Percentiles rank a stretch among this genome's conserved stretches.
Conservation (phyloP, 2,329 filamentous ascomycete genomes). For the Chrysosporium queenslandicum region DNA sequence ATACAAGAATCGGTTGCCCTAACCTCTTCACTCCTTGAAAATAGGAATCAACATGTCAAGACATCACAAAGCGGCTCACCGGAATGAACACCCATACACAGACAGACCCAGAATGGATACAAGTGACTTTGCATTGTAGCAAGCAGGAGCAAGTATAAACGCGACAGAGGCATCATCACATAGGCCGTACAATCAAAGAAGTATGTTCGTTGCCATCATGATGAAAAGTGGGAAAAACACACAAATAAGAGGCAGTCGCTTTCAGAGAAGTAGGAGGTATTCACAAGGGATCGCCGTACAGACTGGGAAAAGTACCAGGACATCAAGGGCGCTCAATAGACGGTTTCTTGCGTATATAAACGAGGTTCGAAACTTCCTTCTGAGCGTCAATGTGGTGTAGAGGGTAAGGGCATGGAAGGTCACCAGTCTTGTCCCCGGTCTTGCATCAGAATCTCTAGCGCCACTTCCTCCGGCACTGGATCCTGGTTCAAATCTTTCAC, state of each 20-base stretch:
- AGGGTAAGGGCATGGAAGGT: neutral
- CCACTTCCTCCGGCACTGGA: conserved; percentile 36
- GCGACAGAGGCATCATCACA: neutral
- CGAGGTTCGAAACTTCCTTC: too few relatives aligned
- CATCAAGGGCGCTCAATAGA: neutral
- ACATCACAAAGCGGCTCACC: neutral
- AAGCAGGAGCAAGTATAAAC: neutral
- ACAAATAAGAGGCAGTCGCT: neutral
- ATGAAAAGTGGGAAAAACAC: neutral
- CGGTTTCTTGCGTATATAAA: too few relatives aligned
- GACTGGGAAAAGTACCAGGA: neutral
- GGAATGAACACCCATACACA: neutral
- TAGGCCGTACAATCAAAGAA: neutral
- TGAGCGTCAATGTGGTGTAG: too few relatives aligned
- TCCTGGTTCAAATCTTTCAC: conserved; percentile 67
- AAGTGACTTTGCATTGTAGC: neutral
- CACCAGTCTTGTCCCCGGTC: conserved; percentile 39
- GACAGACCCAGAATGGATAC: conserved; percentile 1
- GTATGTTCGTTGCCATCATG: conserved; percentile 10
- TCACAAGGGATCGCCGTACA: neutral
- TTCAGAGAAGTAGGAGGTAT: conserved; percentile 7
- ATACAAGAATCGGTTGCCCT: too few relatives aligned
- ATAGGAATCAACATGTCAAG: neutral
- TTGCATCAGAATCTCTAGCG: conserved; percentile 38
- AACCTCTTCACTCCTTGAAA: too few relatives aligned